phyloP scores from a whole-genome alignment of 208 protist genomes.

The Trypanosoma rangeli region DNA sequence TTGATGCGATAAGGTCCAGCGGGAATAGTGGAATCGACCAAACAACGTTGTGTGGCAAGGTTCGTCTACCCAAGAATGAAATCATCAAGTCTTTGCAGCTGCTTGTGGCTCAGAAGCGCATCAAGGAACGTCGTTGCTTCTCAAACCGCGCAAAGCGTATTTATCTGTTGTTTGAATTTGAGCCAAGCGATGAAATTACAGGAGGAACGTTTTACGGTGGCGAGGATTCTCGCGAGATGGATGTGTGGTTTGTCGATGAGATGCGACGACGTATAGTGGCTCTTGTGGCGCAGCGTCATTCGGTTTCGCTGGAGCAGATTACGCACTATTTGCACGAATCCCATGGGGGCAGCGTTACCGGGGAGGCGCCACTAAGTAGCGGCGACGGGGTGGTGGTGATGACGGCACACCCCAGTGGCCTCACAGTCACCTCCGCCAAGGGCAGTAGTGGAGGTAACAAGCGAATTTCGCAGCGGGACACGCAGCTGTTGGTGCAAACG shows the following conservation, averaged over 20 bases:
- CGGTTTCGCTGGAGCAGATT: conserved; percentile 43
- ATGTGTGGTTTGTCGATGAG: conserved; percentile 80
- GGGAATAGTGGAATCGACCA: conserved; percentile 78
- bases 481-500: conserved; percentile 59
- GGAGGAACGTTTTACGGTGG: conserved; percentile 86
- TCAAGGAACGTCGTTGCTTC: conserved; percentile 79
- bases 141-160: conserved; percentile 82
- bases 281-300: conserved; percentile 39
- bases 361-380: background rate
- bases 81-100: conserved; percentile 62
- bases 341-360: conserved; percentile 20
- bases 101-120: conserved; percentile 55
- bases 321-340: conserved; percentile 45
- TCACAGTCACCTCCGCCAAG: background rate
- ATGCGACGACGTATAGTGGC: conserved; percentile 61
- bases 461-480: conserved; percentile 39
- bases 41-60: conserved; percentile 44
- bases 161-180: conserved; percentile 79
- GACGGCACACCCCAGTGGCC: conserved; percentile 14
- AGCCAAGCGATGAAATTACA: conserved; percentile 73
- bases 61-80: conserved; percentile 67
- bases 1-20: conserved; percentile 63
- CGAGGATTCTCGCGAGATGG: conserved; percentile 59
- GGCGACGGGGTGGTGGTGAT: conserved; percentile 15
- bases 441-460: conserved; percentile 6